These are phyloP conservation scores for Populus trichocarpa DNA, from an alignment of 441 rosid genomes.

Conservation along the genomic window DNA sequence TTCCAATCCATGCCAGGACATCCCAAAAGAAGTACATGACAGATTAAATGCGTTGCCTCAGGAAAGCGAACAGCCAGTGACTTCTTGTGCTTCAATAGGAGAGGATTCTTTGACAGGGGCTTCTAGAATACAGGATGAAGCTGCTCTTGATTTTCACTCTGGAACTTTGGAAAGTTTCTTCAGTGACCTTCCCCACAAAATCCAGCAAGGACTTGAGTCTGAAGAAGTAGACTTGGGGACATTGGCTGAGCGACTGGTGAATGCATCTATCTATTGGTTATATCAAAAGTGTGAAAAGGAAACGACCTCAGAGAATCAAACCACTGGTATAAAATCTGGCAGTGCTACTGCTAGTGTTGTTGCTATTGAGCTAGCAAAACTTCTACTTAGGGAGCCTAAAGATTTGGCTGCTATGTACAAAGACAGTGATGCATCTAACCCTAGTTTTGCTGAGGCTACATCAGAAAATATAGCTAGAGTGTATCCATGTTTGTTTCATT, in stretches of 20 bases:
- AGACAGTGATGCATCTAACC: conserved; percentile 36
- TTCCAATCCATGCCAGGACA: conserved; percentile 28
- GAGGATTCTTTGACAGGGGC: conserved; percentile 58
- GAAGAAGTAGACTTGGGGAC: conserved; percentile 72
- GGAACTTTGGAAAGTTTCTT: conserved; percentile 62
- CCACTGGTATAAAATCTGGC: conserved; percentile 14
- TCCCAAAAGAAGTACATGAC: conserved; percentile 35
- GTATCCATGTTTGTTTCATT: conserved; percentile 56
- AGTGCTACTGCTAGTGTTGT: conserved; percentile 27
- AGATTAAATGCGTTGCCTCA: conserved; percentile 32
- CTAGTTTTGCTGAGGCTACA: conserved; percentile 24
- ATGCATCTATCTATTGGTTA: conserved; percentile 52
- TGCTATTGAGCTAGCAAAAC: conserved; percentile 46
- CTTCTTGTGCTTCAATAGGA: conserved; percentile 55
- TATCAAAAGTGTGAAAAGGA: too few relatives aligned
- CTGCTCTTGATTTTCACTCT: conserved; percentile 30
- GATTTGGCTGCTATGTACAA: conserved; percentile 50
- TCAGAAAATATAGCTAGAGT: conserved; percentile 52
- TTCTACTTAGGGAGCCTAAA: conserved; percentile 73
- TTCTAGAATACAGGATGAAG: conserved; percentile 55
- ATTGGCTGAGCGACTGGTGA: conserved; percentile 78
- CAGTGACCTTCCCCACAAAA: conserved; percentile 51
- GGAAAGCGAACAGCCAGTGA: conserved; percentile 43
- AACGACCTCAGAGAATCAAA: too few relatives aligned
- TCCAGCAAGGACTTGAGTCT: conserved; percentile 61